These are phyloP conservation scores for Tarenaya hassleriana DNA, from an alignment of 345 rosid genomes.

Conservation along the genomic window DNA sequence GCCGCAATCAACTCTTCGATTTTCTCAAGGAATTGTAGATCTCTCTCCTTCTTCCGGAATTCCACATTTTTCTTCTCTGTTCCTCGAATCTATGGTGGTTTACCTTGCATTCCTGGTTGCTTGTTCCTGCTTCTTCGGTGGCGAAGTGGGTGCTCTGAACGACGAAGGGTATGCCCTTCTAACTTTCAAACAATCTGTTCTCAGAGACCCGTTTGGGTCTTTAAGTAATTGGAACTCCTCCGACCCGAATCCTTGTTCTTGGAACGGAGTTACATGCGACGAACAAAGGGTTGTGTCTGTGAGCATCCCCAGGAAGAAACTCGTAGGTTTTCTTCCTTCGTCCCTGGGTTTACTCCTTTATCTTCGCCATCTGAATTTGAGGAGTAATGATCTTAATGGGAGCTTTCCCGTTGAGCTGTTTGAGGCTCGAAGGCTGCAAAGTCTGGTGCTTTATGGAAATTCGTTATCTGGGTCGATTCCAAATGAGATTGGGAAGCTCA, in stretches of 20 bases:
- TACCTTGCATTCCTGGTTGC: slow-evolving; percentile 25
- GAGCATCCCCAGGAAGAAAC: slow-evolving; percentile 81
- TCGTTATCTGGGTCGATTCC: slow-evolving; percentile 71
- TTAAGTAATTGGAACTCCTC: slow-evolving; percentile 72
- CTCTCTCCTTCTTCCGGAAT: slow-evolving; percentile 12
- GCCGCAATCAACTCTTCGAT: slow-evolving; percentile 19
- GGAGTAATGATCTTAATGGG: slow-evolving; percentile 71
- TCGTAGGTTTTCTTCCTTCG: slow-evolving; percentile 67
- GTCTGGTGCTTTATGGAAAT: slow-evolving; percentile 87
- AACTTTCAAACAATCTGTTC: slow-evolving; percentile 55
- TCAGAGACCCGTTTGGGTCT: slow-evolving; percentile 70
- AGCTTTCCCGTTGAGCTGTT: slow-evolving; percentile 63
- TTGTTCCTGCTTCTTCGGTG: slow-evolving; percentile 30
- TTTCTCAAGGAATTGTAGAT: slow-evolving; percentile 2
- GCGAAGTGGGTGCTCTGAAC: slow-evolving; percentile 37
- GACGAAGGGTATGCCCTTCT: slow-evolving; percentile 65
- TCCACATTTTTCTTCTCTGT: background rate
- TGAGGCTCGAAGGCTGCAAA: slow-evolving; percentile 63
- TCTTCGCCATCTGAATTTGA: slow-evolving; percentile 75
- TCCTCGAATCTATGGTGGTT: slow-evolving; percentile 27
- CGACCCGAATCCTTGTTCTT: slow-evolving; percentile 68
- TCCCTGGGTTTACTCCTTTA: slow-evolving; percentile 64
- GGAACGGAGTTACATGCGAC: slow-evolving; percentile 91
- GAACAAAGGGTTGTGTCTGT: slow-evolving; percentile 56
- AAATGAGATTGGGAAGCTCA: slow-evolving; percentile 52